Evolutionary conservation across 2,329 filamentous ascomycete species (phyloP), one percentile per base, ranked within the genome.

Genomic region (Cercospora beticola): DNA sequence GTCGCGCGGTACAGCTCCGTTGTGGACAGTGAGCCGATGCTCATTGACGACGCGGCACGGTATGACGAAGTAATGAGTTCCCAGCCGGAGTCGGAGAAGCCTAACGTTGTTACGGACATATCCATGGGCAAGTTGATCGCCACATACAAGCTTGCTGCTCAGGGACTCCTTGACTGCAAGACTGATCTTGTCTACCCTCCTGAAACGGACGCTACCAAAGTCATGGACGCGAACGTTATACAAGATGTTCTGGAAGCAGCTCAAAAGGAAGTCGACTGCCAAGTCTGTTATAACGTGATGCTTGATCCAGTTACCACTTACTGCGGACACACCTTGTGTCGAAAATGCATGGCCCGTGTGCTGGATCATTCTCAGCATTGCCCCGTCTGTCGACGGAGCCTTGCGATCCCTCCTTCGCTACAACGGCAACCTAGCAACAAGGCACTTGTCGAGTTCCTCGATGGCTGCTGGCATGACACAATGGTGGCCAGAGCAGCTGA

Each of bases 321-420:
- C 1, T 97, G 94, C 75, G 94, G 94, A 1, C 94, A 97, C 78
- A 97, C 93, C 0, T 94, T 95, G 75, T 97, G 94, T 78, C 89
- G 91, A 21, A 86, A 87, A 68, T 97, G 94, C 77, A 83, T 97
- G 23, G 87, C 89, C 66, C 88, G 91, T 57, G 88, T 92, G 6
- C 83, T 96, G 68, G 91, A 94, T 74, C 90, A 95, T 76, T 90
- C 91, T 1, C 86, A 87, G 66, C 84, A 91, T 65, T 97, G 94
- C 76, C 93, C 94, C 0, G 86, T 93, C 14, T 97, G 94, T 77
- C 89, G 94, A 60, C 86, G 90, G 54, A 81, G 82, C 8, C 79
- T 97, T 26, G 82, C 83, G 21, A 81, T 88, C 61, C 82, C 84
- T 10, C 81, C 84, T 1, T 84, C 83, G 4, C 76, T 87, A 2